Evolutionary conservation across 345 rosid genomes (phyloP).

Genomic region (Linum usitatissimum): DNA sequence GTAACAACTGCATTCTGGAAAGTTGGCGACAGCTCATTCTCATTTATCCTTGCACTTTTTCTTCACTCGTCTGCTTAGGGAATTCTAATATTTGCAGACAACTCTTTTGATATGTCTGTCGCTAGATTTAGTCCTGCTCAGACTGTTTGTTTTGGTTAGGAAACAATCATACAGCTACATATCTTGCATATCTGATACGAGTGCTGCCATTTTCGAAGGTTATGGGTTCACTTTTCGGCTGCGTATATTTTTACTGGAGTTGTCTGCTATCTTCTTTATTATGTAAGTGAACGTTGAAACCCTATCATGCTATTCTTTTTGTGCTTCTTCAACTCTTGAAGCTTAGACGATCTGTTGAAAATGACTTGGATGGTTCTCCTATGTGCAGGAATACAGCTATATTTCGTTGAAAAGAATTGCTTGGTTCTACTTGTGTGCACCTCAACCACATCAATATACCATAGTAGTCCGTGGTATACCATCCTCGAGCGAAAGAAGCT

Average conservation of each 20-base stretch:
- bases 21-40: too few species aligned
- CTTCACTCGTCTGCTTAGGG: too few species aligned
- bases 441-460: constrained; percentile 66
- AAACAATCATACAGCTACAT: too few species aligned
- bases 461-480: constrained; percentile 70
- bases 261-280: constrained; percentile 81
- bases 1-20: too few species aligned
- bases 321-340: constrained; percentile 4
- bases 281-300: constrained; percentile 37
- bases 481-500: constrained; percentile 33
- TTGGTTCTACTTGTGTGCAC: constrained; percentile 60
- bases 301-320: not conserved
- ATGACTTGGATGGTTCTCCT: not conserved
- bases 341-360: constrained; percentile 3
- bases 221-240: constrained; percentile 91
- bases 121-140: too few species aligned
- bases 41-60: too few species aligned
- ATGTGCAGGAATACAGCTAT: constrained; percentile 55
- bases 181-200: too few species aligned
- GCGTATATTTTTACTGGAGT: constrained; percentile 69
- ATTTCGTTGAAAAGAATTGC: constrained; percentile 53
- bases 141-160: too few species aligned
- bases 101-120: too few species aligned
- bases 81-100: too few species aligned
- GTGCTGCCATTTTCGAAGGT: constrained; percentile 23